These are phyloP conservation scores for Yamadazyma triangularis DNA, from an alignment of 1,139 yeast species.

Conservation along the genomic window DNA sequence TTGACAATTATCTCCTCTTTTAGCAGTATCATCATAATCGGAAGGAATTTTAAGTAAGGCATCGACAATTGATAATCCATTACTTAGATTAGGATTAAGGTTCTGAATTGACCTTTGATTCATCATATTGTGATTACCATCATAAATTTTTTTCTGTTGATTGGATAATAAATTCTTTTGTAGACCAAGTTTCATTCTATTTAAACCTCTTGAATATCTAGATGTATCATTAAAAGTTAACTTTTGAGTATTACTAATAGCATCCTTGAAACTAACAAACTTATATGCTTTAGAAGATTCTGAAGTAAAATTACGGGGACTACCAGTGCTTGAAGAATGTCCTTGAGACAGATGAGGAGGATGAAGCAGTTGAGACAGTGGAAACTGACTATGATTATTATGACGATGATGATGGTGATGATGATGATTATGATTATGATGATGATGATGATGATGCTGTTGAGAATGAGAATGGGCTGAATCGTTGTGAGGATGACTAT, in stretches of 20 bases:
- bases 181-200: slow-evolving; percentile 33
- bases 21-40: slow-evolving; percentile 5
- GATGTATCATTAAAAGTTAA: slow-evolving; percentile 20
- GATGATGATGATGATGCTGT: slow-evolving; percentile 9
- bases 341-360: background rate
- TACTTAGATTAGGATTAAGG: slow-evolving; percentile 6
- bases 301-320: too few relatives aligned
- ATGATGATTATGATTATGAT: slow-evolving; percentile 7
- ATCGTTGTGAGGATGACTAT: background rate
- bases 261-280: slow-evolving; percentile 36
- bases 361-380: slow-evolving; percentile 4
- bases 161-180: slow-evolving; percentile 16
- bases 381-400: background rate
- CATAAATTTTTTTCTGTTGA: slow-evolving; percentile 7
- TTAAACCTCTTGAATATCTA: slow-evolving; percentile 31
- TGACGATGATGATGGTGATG: slow-evolving; percentile 1
- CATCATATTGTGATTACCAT: background rate
- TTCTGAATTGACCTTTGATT: slow-evolving; percentile 1
- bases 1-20: background rate
- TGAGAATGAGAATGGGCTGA: slow-evolving; percentile 4
- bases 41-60: slow-evolving; percentile 18
- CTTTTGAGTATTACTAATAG: slow-evolving; percentile 23
- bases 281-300: slow-evolving; percentile 13
- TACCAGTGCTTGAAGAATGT: background rate
- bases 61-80: slow-evolving; percentile 15